Base-by-base conservation (phyloP, 2,329 filamentous ascomycete species). In the Pyricularia pennisetigena region DNA sequence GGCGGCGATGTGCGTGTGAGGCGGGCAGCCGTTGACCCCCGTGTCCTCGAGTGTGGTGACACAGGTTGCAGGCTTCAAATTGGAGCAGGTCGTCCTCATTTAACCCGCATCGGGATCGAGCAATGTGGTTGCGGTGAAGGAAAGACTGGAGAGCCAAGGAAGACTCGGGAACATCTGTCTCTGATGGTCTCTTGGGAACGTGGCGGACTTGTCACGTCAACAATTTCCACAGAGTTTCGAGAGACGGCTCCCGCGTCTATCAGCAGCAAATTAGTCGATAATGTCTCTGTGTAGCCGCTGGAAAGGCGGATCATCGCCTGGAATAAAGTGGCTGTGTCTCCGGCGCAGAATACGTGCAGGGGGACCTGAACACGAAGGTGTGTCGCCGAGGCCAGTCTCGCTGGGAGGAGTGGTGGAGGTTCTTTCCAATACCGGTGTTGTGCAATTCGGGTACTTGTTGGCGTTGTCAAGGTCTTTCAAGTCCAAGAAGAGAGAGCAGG, bases 41-140 rank as follows among this genome's bases (percentile, higher is more conserved):
- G 57, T 61, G 57, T 61, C 57, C 57, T 61, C 57, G 57, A 61
- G 57, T 24, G 57, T 61, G 57, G 57, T 61, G 57, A 61, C 57
- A 61, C 57, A 61, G 24, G 12, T 26, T 26, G 23, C n/a, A 24
- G 57, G n/a, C 23, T 23, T 14, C 57, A 61, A 23, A 26, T 49
- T 49, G 41, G 5, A 49, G 6, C 41, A n/a, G 14, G 41, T 16
- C 20, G 16, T 49, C 7, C 41, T 49, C 41, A 49, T 49, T 49
- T 49, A n/a, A 49, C 20, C 20, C 41, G 41, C 41, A 20, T 20
- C 20, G 41, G 41, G 41, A 49, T 20, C 20, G 16, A n/a, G 41
- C 20, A 49, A 49, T 49, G n/a, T 16, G n/a, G n/a, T 49, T 49
- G 41, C 16, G 41, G 14, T 49, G 41, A 49, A n/a, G 41, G 41